Evolutionary conservation across 352 stramenopile species (phyloP).

Genomic region (Blastocystis sp.): DNA sequence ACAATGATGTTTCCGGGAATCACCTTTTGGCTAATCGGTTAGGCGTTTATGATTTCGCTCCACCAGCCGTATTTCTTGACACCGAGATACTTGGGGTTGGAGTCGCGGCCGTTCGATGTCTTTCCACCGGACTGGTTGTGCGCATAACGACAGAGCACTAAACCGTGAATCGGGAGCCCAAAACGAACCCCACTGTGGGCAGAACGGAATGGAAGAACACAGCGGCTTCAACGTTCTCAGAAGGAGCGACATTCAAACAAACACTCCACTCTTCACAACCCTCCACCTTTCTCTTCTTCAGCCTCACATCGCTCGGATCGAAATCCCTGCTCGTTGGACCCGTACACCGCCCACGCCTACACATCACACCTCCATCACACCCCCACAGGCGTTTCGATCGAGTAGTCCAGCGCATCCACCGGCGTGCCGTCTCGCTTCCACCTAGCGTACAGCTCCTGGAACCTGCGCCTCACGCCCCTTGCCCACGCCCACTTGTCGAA

Average conservation of each 20-base stretch:
- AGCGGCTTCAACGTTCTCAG: no score
- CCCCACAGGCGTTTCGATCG: slow-evolving; percentile 45
- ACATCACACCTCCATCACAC: slow-evolving; percentile 73
- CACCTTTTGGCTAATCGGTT: not conserved
- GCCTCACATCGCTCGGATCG: slow-evolving; percentile 87
- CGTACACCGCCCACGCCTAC: slow-evolving; percentile 90
- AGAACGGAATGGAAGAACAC: no score
- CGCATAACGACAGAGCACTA: slow-evolving; percentile 46
- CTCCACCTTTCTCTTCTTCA: slow-evolving; percentile 40
- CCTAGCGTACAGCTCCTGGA: slow-evolving; percentile 46
- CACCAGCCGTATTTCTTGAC: slow-evolving; percentile 61
- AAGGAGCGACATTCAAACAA: no score
- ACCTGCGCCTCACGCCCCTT: not conserved
- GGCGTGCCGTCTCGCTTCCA: slow-evolving; percentile 80
- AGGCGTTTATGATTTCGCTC: not conserved
- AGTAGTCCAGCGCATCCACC: slow-evolving; percentile 49
- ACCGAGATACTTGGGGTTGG: slow-evolving; percentile 57
- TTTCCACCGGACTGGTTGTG: slow-evolving; percentile 58
- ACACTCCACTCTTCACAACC: no score
- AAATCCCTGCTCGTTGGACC: slow-evolving; percentile 89
- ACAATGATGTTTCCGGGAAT: slow-evolving; percentile 60
- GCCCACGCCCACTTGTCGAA: slow-evolving; percentile 86
- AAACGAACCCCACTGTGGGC: no score
- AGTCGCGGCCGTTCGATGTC: slow-evolving; percentile 53
- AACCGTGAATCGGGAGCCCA: no score